Evolutionary conservation across 257 asterid genomes (phyloP), one percentile per base, ranked within the genome.

Genomic region (Capsicum chinense): DNA sequence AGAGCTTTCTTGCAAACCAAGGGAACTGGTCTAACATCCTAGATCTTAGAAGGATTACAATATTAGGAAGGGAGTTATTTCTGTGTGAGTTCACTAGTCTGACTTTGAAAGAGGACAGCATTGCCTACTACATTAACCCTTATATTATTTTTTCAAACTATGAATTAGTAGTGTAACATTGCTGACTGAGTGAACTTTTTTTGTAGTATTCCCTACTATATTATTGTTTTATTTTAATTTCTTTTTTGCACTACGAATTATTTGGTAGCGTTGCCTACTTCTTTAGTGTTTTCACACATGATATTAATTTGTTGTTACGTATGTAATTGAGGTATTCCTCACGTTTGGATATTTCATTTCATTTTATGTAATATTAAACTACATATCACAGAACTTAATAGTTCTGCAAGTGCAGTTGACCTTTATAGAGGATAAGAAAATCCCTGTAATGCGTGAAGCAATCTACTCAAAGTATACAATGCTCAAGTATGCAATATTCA

Each of bases 391-490:
- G 88, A 95, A 93, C 87, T 84, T 95, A 83, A 59, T 79, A 37
- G 86, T 86, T 76, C 88, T 95, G 60, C 82, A 93, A 84, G 96
- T 94, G 58, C 99, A 95, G 78, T 86, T 95, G 89, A 85, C 88
- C 82, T 87, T 92, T 88, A 86, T 93, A 47, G 95, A 93, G 64
- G 91, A 89, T 33, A 97, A 94, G 87, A 92, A 90, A 79, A 89
- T 92, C 79, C 92, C 90, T 19, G 88, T 90, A 6, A 94, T 95
- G 99, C 93, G 81, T 56, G 97, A 93, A 76, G 97, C 97, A 6
- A 90, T 93, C 83, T 88, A 92, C 85, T 87, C 94, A 14, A 94
- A 95, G 83, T 92, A 92, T 88, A 88, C 85, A 86, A 95, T 94
- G 97, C 90, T 95, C 91, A 94, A 89, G 99, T 95, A 93, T 79